phyloP scores from a whole-genome alignment of 2,329 filamentous ascomycete genomes.

The Colletotrichum truncatum region DNA sequence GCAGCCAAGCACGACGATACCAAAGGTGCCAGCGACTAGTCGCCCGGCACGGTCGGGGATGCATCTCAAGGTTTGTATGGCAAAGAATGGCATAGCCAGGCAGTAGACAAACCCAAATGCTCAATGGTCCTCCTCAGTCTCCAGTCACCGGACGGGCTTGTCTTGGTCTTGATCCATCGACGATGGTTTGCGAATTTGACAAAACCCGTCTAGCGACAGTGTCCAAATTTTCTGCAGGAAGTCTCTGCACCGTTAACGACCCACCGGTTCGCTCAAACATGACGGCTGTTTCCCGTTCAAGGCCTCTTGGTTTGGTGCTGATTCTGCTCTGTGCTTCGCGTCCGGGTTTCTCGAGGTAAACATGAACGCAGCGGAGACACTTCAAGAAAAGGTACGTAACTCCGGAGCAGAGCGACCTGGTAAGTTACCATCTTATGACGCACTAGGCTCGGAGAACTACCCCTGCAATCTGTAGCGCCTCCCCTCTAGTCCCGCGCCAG shows the following conservation, averaged over 20 bases:
- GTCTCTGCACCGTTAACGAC: neutral
- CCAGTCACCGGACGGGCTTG: neutral
- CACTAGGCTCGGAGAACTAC: slow-evolving; percentile 15
- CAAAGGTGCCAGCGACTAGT: neutral
- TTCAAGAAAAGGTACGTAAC: slow-evolving; percentile 5
- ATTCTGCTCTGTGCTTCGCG: neutral
- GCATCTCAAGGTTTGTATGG: neutral
- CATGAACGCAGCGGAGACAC: neutral
- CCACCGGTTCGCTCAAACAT: slow-evolving; percentile 2
- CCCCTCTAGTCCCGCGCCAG: neutral
- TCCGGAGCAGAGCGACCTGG: neutral
- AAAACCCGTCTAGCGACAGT: neutral
- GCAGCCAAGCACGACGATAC: slow-evolving; percentile 2
- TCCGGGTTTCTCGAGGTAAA: neutral
- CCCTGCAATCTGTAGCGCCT: neutral
- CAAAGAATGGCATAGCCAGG: neutral
- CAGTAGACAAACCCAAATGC: neutral
- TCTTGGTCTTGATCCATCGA: neutral
- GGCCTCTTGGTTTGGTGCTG: neutral
- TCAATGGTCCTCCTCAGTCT: neutral
- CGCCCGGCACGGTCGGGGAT: slow-evolving; percentile 12
- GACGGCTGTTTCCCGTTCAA: neutral
- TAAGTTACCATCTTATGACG: slow-evolving; percentile 27
- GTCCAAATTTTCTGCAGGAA: neutral
- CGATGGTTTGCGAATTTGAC: neutral